Evolutionary conservation across 176 grass and related monocot genomes (phyloP), one percentile per base, ranked within the genome.

Genomic region (Poa pratensis): DNA sequence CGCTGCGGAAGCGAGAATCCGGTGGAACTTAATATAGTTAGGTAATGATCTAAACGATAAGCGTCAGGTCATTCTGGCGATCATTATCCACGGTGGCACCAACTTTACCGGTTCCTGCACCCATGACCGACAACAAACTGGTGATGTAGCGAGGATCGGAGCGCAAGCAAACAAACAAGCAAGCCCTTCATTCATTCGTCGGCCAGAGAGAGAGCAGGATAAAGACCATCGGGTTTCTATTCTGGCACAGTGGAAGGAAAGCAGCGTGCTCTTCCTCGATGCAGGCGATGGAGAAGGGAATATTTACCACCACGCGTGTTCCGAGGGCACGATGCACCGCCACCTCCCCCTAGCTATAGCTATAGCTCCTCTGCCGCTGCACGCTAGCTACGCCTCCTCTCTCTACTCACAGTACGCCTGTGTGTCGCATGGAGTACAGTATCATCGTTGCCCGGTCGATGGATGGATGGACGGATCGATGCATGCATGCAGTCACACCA

Each of bases 281-380:
- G 68, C 69, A 10, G 59, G 50, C 52, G 18, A 42, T 46, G 9
- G 55, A 28, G 76, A 11, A 11, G 43, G 82, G 85, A 88, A 88
- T 91, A 84, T 81, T 87, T 85, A 16, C 28, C 28, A 30, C 28
- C 70, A 24, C 69, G 83, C 83, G 77, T 69, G 83, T 86, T 86
- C 83, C 88, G 78, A 86, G 77, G 82, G 14, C 52, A 30, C 34
- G 17, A 20, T 39, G 27, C 39, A 68, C 68, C 39, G 45, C 58
- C 13, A 12, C 32, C 49, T 14, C 23, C 9, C 10, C 12, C 45
- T 48, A 48, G 11, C 45, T 49, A 49, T 43, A 10, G 46, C 46
- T 48, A 43, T 35, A 35, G 34, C 34, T 35, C 34, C 34, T 35
- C 34, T 35, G 34, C 34, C 34, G 34, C 34, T 35, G 34, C 34